Evolutionary conservation across 257 asterid genomes (phyloP).

Genomic region (Cruciata laevipes): DNA sequence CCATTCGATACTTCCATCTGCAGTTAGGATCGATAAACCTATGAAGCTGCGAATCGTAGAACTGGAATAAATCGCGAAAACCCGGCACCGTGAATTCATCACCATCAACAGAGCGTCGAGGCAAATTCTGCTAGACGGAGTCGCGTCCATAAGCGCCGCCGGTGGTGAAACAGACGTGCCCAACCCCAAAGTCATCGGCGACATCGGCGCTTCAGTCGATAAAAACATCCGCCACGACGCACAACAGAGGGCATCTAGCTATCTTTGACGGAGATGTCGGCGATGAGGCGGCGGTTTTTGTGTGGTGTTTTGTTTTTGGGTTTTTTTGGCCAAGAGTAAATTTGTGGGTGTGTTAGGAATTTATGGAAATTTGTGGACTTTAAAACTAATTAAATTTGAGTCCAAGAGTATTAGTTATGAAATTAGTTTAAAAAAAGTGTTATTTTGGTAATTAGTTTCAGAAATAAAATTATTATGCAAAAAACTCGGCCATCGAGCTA

Average conservation of each 20-base stretch:
- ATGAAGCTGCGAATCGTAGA: slow-evolving; percentile 51
- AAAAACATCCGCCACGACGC: slow-evolving; percentile 74
- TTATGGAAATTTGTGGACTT: too few relatives aligned
- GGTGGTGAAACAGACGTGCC: slow-evolving; percentile 54
- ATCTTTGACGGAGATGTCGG: slow-evolving; percentile 22
- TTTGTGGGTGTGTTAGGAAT: too few relatives aligned
- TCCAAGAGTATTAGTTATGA: too few relatives aligned
- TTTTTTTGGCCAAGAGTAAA: too few relatives aligned
- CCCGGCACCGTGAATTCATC: slow-evolving; percentile 46
- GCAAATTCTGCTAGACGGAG: slow-evolving; percentile 70
- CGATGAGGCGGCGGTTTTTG: slow-evolving; percentile 30
- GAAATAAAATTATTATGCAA: too few relatives aligned
- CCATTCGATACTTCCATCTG: slow-evolving; percentile 75
- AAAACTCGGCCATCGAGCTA: too few relatives aligned
- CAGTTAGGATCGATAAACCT: slow-evolving; percentile 41
- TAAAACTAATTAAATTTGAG: too few relatives aligned
- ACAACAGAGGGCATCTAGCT: slow-evolving; percentile 61
- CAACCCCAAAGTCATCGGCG: slow-evolving; percentile 42
- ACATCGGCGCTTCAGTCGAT: slow-evolving; percentile 66
- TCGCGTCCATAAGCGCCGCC: slow-evolving; percentile 77
- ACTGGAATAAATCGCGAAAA: slow-evolving; percentile 45
- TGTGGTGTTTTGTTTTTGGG: too few relatives aligned
- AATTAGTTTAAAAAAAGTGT: too few relatives aligned
- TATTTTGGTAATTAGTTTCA: too few relatives aligned
- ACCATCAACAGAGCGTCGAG: slow-evolving; percentile 37